A percentile compares a stretch with the other conserved stretches of the same genome.
These are phyloP conservation scores for Trametes cubensis DNA, from an alignment of 768 basidiomycete genomes.

Conservation along the genomic window DNA sequence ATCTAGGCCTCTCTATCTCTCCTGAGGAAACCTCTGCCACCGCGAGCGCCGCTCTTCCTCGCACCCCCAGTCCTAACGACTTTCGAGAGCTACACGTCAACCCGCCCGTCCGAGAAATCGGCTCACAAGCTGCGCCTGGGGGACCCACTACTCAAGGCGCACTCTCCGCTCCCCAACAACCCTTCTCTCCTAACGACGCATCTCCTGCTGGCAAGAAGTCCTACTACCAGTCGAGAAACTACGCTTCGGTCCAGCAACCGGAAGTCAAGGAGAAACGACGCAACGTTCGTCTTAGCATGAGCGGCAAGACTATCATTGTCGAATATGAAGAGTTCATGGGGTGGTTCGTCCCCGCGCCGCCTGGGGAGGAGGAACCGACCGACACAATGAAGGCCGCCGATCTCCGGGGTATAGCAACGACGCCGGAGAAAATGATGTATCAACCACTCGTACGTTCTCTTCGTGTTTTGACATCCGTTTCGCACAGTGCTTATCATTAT, in stretches of 20 bases:
- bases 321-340: not conserved
- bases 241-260: not conserved
- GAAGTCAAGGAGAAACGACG: not conserved
- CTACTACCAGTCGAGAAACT: not conserved
- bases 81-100: no score
- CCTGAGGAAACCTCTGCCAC: no score
- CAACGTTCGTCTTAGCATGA: slow-evolving; percentile 1
- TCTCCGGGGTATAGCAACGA: not conserved
- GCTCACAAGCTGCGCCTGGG: no score
- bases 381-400: not conserved
- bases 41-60: no score
- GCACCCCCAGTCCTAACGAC: no score
- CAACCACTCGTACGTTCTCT: not conserved
- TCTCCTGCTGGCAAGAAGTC: not conserved
- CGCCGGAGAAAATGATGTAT: not conserved
- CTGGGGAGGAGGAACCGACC: not conserved
- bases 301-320: not conserved
- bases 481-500: not conserved
- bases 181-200: not conserved
- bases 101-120: not conserved
- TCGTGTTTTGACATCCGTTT: no score
- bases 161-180: not conserved
- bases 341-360: not conserved
- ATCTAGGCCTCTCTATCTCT: no score
- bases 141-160: no score